A percentile compares a stretch with the other conserved stretches of the same genome.
These are phyloP conservation scores for Tetrahymena thermophila DNA, from an alignment of 73 alveolate genomes.

Conservation along the genomic window DNA sequence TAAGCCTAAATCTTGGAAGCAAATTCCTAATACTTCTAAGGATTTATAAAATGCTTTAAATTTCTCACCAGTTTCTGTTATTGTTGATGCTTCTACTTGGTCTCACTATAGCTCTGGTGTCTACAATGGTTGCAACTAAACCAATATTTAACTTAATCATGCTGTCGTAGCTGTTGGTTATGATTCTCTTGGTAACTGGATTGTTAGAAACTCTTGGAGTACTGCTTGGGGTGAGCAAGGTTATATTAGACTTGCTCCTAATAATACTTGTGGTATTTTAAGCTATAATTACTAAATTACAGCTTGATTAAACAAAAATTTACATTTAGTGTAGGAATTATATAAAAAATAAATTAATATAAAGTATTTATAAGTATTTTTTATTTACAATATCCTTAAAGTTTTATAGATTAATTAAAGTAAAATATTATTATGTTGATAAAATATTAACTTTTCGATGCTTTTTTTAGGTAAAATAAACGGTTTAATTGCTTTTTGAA, in stretches of 20 bases:
- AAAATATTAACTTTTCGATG: too few relatives aligned
- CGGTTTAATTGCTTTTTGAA: too few relatives aligned
- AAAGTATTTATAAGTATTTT: too few relatives aligned
- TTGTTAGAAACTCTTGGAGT: not conserved
- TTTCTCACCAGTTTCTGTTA: not conserved
- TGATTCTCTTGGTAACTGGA: not conserved
- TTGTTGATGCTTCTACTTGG: not conserved
- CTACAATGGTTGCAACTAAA: not conserved
- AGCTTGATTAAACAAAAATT: not conserved
- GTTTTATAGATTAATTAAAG: too few relatives aligned
- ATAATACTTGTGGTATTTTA: not conserved
- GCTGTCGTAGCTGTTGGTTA: not conserved
- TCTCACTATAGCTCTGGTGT: not conserved
- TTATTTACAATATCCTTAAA: too few relatives aligned
- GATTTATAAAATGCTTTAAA: not conserved
- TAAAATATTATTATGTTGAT: too few relatives aligned
- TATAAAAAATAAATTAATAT: too few relatives aligned
- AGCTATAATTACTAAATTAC: not conserved
- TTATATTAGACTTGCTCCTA: not conserved
- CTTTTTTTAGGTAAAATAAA: too few relatives aligned
- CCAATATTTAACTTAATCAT: not conserved
- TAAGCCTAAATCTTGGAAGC: too few relatives aligned
- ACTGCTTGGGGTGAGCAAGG: not conserved
- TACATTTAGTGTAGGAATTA: too few relatives aligned
- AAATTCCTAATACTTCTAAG: not conserved